These are phyloP conservation scores for Adansonia digitata DNA, from an alignment of 345 rosid genomes.

Conservation along the genomic window DNA sequence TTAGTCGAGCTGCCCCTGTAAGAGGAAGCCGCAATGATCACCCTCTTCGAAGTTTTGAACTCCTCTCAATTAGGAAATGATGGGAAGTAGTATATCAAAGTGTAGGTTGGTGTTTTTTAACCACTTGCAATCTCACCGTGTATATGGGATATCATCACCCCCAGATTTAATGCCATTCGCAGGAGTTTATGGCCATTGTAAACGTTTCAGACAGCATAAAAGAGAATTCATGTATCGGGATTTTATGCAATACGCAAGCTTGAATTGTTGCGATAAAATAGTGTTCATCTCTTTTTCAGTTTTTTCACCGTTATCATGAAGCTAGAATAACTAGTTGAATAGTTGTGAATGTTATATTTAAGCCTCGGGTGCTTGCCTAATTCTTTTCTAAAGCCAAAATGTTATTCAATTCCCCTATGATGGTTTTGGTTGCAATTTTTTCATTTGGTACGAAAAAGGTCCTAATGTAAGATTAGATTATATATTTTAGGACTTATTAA, in stretches of 20 bases:
- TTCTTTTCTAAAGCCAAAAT: too few relatives aligned
- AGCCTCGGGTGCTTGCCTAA: too few relatives aligned
- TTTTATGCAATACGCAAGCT: conserved; percentile 9
- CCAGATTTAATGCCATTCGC: conserved; percentile 5
- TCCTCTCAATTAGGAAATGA: conserved; percentile 56
- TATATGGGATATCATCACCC: conserved; percentile 21
- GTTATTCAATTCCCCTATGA: too few relatives aligned
- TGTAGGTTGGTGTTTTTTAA: neutral
- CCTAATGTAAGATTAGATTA: too few relatives aligned
- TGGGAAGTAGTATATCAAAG: neutral
- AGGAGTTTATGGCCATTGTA: conserved; percentile 21
- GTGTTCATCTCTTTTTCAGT: too few relatives aligned
- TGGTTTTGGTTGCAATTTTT: too few relatives aligned
- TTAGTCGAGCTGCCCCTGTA: conserved; percentile 41
- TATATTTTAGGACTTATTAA: neutral
- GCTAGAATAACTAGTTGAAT: neutral
- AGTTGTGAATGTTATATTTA: too few relatives aligned
- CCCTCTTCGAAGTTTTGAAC: conserved; percentile 57
- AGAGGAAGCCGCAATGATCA: conserved; percentile 54
- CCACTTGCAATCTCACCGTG: conserved; percentile 7
- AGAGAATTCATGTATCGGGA: conserved; percentile 16
- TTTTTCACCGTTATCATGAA: too few relatives aligned
- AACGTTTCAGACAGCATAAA: neutral
- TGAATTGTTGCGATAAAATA: conserved; percentile 16
- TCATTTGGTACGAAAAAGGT: too few relatives aligned